Conservation (phyloP, 805 yeast species). For the Ogataea philodendri region DNA sequence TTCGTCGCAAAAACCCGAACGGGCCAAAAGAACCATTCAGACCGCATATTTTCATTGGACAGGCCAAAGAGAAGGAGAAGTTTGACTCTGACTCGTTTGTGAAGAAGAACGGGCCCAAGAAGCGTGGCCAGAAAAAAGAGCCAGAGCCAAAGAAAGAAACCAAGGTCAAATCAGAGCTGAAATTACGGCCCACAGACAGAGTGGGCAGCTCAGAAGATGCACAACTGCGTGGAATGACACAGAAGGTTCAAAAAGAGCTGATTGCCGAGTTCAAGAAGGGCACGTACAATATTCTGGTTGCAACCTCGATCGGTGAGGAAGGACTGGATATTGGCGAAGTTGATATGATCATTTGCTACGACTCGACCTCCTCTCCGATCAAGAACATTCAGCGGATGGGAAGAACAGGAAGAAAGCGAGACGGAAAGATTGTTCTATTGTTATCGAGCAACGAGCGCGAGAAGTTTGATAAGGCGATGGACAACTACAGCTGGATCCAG, state of each 20-base stretch:
- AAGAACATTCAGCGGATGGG: conserved; percentile 96
- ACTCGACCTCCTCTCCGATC: conserved; percentile 90
- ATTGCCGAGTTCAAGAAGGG: conserved; percentile 74
- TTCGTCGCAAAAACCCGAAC: conserved; percentile 19
- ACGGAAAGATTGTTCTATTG: conserved; percentile 75
- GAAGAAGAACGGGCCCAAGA: conserved; percentile 41
- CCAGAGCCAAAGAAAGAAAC: conserved; percentile 32
- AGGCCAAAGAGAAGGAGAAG: conserved; percentile 69
- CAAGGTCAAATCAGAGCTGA: conserved; percentile 26
- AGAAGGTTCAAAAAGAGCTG: conserved; percentile 78
- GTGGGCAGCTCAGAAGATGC: conserved; percentile 73
- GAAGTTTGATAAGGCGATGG: conserved; percentile 83
- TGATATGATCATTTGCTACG: conserved; percentile 88
- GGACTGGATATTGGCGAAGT: conserved; percentile 98
- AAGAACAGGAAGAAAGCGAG: conserved; percentile 93
- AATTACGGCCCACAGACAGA: conserved; percentile 36
- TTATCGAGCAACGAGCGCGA: conserved; percentile 73
- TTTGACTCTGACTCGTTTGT: conserved; percentile 56
- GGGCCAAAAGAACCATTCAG: conserved; percentile 37
- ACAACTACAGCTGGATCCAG: conserved; percentile 77
- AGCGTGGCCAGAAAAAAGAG: conserved; percentile 36
- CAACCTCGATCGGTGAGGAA: conserved; percentile 98
- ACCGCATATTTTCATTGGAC: conserved; percentile 93
- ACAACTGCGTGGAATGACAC: conserved; percentile 83
- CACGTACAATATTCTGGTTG: conserved; percentile 74